phyloP scores from a whole-genome alignment of 139 green algal genomes.

The Coelastrella sp. region DNA sequence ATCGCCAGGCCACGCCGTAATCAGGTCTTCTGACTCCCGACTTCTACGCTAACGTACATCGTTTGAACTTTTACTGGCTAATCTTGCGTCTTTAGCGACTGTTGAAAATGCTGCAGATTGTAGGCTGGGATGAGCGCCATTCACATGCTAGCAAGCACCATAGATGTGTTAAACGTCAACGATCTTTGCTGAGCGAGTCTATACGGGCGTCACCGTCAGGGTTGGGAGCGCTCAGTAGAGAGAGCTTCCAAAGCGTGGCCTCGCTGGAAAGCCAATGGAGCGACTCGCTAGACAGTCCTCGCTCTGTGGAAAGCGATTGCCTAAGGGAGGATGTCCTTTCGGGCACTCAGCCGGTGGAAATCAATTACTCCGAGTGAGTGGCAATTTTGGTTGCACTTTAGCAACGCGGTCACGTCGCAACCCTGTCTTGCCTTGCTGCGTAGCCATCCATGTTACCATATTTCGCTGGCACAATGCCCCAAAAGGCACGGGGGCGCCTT shows the following conservation, averaged over 20 bases:
- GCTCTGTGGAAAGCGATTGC: background rate
- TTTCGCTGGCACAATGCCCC: no score
- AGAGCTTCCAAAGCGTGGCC: background rate
- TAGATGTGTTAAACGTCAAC: background rate
- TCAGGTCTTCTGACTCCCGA: no score
- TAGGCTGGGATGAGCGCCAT: background rate
- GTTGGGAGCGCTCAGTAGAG: background rate
- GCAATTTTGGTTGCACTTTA: no score
- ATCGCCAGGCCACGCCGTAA: no score
- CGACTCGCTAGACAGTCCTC: background rate
- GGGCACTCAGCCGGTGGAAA: background rate
- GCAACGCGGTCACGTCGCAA: background rate
- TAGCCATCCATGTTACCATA: no score
- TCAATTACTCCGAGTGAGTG: background rate
- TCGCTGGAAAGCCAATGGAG: conserved; percentile 4
- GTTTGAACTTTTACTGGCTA: no score
- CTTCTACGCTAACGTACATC: no score
- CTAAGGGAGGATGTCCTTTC: background rate
- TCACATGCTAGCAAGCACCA: background rate
- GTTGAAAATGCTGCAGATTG: background rate
- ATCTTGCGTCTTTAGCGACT: background rate
- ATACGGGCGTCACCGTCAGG: background rate
- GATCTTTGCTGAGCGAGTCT: background rate
- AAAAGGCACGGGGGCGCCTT: no score
- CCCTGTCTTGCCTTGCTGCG: background rate